phyloP scores from a whole-genome alignment of 176 grass and related monocot genomes.

The Oryza glaberrima region DNA sequence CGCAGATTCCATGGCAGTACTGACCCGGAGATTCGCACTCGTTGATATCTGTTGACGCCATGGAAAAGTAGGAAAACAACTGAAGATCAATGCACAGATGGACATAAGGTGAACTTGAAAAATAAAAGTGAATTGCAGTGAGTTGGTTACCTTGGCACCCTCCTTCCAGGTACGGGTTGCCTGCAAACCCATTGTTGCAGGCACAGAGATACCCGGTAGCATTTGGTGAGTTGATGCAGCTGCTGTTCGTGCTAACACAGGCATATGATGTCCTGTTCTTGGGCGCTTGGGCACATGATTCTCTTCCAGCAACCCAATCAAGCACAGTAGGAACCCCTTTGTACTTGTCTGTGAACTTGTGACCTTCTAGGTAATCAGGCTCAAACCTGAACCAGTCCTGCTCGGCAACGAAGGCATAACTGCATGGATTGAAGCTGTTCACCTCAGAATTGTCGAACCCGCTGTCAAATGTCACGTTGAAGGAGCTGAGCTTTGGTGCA shows the following conservation, averaged over 20 bases:
- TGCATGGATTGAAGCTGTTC: constrained; percentile 33
- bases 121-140: background rate
- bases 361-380: constrained; percentile 20
- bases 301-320: constrained; percentile 44
- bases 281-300: constrained; percentile 4
- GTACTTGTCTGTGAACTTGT: constrained; percentile 26
- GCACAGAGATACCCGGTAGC: constrained; percentile 46
- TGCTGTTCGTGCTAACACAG: constrained; percentile 35
- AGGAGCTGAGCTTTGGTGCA: constrained; percentile 23
- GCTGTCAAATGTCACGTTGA: constrained; percentile 28
- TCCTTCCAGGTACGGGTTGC: constrained; percentile 42
- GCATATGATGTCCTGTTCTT: constrained; percentile 41
- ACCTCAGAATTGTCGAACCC: constrained; percentile 35
- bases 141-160: constrained; percentile 44
- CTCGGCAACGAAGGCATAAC: background rate
- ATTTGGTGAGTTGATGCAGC: constrained; percentile 27
- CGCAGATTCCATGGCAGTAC: constrained; percentile 41
- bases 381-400: too few species aligned
- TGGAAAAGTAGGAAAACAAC: constrained; percentile 15
- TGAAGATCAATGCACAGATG: background rate
- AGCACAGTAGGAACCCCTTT: constrained; percentile 21
- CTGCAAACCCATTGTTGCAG: constrained; percentile 34
- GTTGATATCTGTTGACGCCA: constrained; percentile 36
- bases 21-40: constrained; percentile 4
- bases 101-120: constrained; percentile 6